Conservation (phyloP, 129 eudicot genomes). For the Artemisia argyi region DNA sequence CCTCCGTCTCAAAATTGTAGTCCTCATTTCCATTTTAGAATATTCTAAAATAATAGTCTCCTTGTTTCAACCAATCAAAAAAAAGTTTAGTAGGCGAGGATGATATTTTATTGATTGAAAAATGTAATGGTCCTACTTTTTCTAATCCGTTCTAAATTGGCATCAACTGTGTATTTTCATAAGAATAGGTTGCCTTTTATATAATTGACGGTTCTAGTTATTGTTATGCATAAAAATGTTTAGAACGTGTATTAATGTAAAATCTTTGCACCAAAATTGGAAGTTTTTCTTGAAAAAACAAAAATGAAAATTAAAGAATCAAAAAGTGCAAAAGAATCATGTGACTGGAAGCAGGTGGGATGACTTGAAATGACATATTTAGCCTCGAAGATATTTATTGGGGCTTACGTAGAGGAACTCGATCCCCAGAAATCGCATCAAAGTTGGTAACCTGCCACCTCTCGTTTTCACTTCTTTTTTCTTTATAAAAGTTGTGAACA, state of each 20-base stretch:
- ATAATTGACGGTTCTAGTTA: neutral
- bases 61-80: too few species aligned
- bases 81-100: too few species aligned
- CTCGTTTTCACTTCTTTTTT: slow-evolving; percentile 3
- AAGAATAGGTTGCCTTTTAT: neutral
- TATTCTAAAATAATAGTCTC: too few species aligned
- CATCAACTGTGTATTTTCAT: too few species aligned
- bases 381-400: slow-evolving; percentile 27
- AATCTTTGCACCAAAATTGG: neutral
- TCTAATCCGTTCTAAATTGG: too few species aligned
- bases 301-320: slow-evolving; percentile 23
- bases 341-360: too few species aligned
- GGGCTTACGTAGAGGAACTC: slow-evolving; percentile 28
- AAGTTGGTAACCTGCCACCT: slow-evolving; percentile 31
- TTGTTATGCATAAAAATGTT: neutral
- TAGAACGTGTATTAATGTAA: neutral
- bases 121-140: too few species aligned
- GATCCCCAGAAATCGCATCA: slow-evolving; percentile 33
- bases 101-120: too few species aligned
- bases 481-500: neutral
- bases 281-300: neutral
- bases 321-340: slow-evolving; percentile 39
- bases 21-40: too few species aligned
- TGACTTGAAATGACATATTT: slow-evolving; percentile 16
- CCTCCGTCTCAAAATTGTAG: too few species aligned